Base-by-base conservation (phyloP, 768 basidiomycete genomes). In the Leccinum disarticulatum region DNA sequence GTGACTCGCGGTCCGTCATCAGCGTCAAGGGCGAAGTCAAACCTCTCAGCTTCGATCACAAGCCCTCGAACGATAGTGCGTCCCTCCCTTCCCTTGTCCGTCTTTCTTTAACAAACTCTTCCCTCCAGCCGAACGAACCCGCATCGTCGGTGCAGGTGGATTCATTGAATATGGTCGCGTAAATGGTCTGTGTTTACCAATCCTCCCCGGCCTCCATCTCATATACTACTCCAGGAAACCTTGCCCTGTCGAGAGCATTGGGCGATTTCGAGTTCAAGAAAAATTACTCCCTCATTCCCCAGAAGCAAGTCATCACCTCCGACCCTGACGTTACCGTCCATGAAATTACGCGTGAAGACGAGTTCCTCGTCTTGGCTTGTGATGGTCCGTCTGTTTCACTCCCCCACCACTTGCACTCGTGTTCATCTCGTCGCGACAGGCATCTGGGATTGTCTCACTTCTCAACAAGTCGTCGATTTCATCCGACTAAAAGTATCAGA, bases 181-280 rank as follows among this genome's bases (percentile, higher is more conserved):
- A 35, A 98, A 98, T 72, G 97, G 95, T 94, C 52, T 57, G 77
- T 71, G n/a, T 31, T 28, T 27, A 13, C 2, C 3, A 6, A 17
- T 41, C 4, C 28, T 56, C 28, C 53, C 36, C 43, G 38, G 13
- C 47, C 10, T 43, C 22, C 19, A 11, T 6, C 58, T 67, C n/a
- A 46, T 58, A 4, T 52, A 38, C 22, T 13, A 10, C 11, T 31
- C 14, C 67, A 97, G 95, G 96, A 63, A 98, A 98, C 71, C 86
- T 99, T 58, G 96, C 97, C 0, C 77, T 98, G 41, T 95, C 95
- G 15, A 83, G 97, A 66, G 97, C 97, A 4, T 77, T 99, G 28
- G 97, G 97, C 57, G 97, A 99, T 73, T 98, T 99, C 72, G 94
- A 97, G 64, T 99, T 97, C 83, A 99, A 99, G 81, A 95, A 96